Base-by-base conservation (phyloP, 495 filamentous ascomycete species). In the Thozetella sp. region DNA sequence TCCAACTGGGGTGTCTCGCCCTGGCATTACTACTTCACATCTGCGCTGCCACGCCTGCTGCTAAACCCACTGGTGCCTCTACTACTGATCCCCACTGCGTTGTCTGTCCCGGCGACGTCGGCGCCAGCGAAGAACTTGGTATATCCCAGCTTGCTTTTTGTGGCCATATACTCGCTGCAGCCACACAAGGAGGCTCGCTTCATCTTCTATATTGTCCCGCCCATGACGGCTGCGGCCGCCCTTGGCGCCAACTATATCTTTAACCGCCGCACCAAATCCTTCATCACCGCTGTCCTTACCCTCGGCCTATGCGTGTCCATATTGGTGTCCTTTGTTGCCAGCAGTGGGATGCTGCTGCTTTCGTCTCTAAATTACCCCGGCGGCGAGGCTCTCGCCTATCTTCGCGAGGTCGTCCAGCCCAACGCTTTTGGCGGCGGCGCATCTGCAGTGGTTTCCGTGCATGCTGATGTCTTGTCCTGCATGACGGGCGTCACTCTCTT, bases 151-250 rank as follows among this genome's bases (percentile, higher is more conserved):
- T 40, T 95, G 2, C 67, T 81, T 20, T 99, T 96, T 65, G 78
- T 95, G 4, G 81, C 83, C 0, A 70, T 95, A 37, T 99, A 97
- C 76, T 94, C 90, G 51, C 51, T 83, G 6, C 88, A 96, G 48
- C 93, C 95, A 2, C 95, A 99, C 74, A 99, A 99, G 71, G 95
- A 99, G 75, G 90, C 91, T 77, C 90, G 95, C 20, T 99, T 99
- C 78, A 90, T 99, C 63, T 80, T 98, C 59, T 98, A 98, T 75
- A 78, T 86, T 63, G 80, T 96, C 46, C 96, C 96, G 0, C 77
- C 86, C 0, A 75, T 97, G 3, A 97, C 95, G 0, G 90, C 91
- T 3, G 81, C 86, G 20, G 89, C 93, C 9, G 87, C 93, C 0
- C 78, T 92, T 1, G 87, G 87, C 19, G 90, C 92, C 1, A 80